Conservation (phyloP, 306 rosid species). For the Adenanthera pavonina region DNA sequence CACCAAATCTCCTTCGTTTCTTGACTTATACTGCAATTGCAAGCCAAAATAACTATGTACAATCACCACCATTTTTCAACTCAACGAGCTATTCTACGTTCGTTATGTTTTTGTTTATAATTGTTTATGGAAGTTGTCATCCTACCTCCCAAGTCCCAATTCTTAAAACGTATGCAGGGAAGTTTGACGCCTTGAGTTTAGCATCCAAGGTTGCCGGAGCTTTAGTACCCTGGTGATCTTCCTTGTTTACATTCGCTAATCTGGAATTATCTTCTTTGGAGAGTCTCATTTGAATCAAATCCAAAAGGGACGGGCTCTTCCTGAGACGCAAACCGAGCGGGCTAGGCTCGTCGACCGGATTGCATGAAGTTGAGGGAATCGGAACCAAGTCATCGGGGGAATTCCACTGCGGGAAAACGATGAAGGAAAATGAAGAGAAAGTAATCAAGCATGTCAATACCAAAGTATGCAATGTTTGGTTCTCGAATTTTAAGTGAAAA, state of each 20-base stretch:
- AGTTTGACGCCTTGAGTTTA: slow-evolving; percentile 82
- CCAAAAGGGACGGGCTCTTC: slow-evolving; percentile 87
- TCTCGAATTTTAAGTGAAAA: neutral
- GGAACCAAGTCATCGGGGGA: slow-evolving; percentile 34
- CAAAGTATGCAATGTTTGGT: neutral
- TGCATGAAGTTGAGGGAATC: slow-evolving; percentile 31
- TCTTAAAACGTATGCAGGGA: slow-evolving; percentile 66
- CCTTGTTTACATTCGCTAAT: slow-evolving; percentile 41
- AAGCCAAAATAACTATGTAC: neutral
- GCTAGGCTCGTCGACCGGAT: slow-evolving; percentile 72
- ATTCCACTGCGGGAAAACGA: slow-evolving; percentile 51
- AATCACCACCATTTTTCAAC: neutral
- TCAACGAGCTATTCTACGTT: slow-evolving; percentile 33
- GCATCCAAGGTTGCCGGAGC: slow-evolving; percentile 47
- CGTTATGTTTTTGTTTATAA: neutral
- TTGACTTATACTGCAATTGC: slow-evolving; percentile 70
- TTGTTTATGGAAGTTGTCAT: neutral
- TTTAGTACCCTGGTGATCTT: slow-evolving; percentile 46
- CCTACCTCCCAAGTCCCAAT: slow-evolving; percentile 90
- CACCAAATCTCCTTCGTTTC: slow-evolving; percentile 88
- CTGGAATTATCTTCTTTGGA: slow-evolving; percentile 54
- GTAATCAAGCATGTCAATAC: neutral
- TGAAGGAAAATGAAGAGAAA: neutral
- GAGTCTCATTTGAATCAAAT: slow-evolving; percentile 85
- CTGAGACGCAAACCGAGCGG: slow-evolving; percentile 83